Base-by-base conservation (phyloP, 257 asterid genomes). In the Rauvolfia tetraphylla region DNA sequence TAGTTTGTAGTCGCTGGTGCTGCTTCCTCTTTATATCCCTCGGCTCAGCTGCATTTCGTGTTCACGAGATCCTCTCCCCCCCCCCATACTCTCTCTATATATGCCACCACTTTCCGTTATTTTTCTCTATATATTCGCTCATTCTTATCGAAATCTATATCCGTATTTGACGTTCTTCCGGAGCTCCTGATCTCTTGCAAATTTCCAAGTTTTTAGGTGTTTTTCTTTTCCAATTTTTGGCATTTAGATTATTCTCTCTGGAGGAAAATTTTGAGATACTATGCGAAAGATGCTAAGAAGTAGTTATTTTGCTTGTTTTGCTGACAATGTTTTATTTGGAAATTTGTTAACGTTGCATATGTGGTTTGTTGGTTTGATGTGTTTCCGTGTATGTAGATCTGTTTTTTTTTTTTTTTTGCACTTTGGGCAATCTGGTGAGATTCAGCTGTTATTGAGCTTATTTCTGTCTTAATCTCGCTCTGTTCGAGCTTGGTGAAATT, bases 121-220 rank as follows among this genome's bases (percentile, higher is more conserved):
- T 22, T 23, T 51, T 38, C 48, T 10, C 61, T 36, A 53, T 49
- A 17, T 49, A 17, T 72, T 3, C 25, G 10, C 29, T 5, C 48
- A 18, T 51, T 6, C 39, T 75, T 62, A 62, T 75, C 78, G 44
- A 27, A 42, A 27, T 59, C 72, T 34, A 75, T 31, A 42, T 75
- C 12, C 5, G 23, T 33, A 29, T 71, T 22, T 54, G 14, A 18
- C 61, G 48, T 68, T 38, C 25, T 29, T 20, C 42, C 42, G 38
- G 14, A 7, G 57, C 33, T 13, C 33, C 54, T 18, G 15, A 51
- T 3, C 68, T 53, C 23, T 29, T 53, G 34, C 67, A 25, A 41
- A 58, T 44, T 74, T n/a, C 79, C 65, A 22, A 29, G n/a, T 27
- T 38, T 20, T 33, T 15, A 17, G 42, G 17, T 31, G 49, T 9